A percentile compares a stretch with the other conserved stretches of the same genome.
phyloP scores from a whole-genome alignment of 805 yeast species.

The Candida morakotiae region DNA sequence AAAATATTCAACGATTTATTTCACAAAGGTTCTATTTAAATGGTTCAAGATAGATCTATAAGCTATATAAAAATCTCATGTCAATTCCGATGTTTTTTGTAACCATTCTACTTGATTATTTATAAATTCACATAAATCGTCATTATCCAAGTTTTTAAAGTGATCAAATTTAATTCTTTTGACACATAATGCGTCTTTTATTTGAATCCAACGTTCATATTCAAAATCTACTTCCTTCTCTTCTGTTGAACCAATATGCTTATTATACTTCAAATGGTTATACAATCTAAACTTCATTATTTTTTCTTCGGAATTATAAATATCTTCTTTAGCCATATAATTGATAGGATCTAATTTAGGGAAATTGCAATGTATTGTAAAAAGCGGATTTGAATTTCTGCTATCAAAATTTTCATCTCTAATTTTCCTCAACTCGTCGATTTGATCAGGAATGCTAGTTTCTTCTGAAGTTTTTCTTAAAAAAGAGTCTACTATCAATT shows the following conservation, averaged over 20 bases:
- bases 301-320: slow-evolving; percentile 21
- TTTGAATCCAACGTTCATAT: slow-evolving; percentile 26
- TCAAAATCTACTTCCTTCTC: slow-evolving; percentile 25
- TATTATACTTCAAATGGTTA: slow-evolving; percentile 18
- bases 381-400: slow-evolving; percentile 18
- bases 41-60: too few relatives aligned
- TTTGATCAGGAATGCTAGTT: slow-evolving; percentile 19
- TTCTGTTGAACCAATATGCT: slow-evolving; percentile 7
- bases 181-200: slow-evolving; percentile 23
- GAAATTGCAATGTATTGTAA: slow-evolving; percentile 31
- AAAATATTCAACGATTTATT: too few relatives aligned
- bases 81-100: too few relatives aligned
- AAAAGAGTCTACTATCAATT: slow-evolving; percentile 7
- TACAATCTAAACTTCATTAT: slow-evolving; percentile 25
- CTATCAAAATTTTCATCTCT: slow-evolving; percentile 15
- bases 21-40: too few relatives aligned
- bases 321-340: slow-evolving; percentile 18
- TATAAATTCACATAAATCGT: slow-evolving; percentile 22
- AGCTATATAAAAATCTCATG: too few relatives aligned
- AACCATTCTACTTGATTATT: slow-evolving; percentile 26
- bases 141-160: slow-evolving; percentile 16
- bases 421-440: slow-evolving; percentile 16
- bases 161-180: slow-evolving; percentile 20
- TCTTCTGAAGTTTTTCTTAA: slow-evolving; percentile 1
- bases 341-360: slow-evolving; percentile 33